Base-by-base conservation (phyloP, 2,329 filamentous ascomycete species). In the Talaromyces sp. region DNA sequence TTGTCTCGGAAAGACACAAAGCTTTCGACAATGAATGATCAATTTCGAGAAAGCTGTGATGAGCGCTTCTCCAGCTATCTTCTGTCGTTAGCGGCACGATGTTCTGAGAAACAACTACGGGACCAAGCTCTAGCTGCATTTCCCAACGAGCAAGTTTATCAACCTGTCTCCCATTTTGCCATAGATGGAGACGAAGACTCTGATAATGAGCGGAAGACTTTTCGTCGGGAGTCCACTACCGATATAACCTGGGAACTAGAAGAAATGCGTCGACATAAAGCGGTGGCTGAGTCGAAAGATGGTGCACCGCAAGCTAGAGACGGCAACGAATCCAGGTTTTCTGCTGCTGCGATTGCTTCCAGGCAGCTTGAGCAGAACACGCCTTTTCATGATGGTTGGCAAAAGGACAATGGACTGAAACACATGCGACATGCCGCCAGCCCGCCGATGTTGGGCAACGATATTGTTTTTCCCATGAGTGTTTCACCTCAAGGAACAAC, bases 361-460 rank as follows among this genome's bases (percentile, higher is more conserved):
- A 64, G 61, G 60, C 67, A 68, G 58, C 65, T 60, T 38, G 61
- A 58, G 19, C 59, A 67, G 32, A 58, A 52, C 38, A 54, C 51
- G 11, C 46, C 61, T 17, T 29, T 63, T 29, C 56, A 66, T 56
- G 49, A 59, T 54, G 62, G 62, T 19, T 64, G 66, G 67, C 66
- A 67, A 56, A 66, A 66, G 46, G 63, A 65, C 29, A 52, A 62
- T 13, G 65, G 65, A n/a, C 66, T 85, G 43, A 77, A 81, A 63
- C 79, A 80, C 27, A 83, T 86, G 78, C 81, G 81, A 24, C 86
- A 86, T 62, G 79, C 80, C 50, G 82, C 82, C 27, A 83, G 82
- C 49, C 93, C 93, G 46, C 93, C 93, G 10, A 96, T 98, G 92
- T 84, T 96, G 11, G 93, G 93, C 59, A 78, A 81, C 60, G 89